A percentile compares a stretch with the other conserved stretches of the same genome.
These are phyloP conservation scores for Ricinus communis DNA, from an alignment of 345 rosid genomes.

Conservation along the genomic window DNA sequence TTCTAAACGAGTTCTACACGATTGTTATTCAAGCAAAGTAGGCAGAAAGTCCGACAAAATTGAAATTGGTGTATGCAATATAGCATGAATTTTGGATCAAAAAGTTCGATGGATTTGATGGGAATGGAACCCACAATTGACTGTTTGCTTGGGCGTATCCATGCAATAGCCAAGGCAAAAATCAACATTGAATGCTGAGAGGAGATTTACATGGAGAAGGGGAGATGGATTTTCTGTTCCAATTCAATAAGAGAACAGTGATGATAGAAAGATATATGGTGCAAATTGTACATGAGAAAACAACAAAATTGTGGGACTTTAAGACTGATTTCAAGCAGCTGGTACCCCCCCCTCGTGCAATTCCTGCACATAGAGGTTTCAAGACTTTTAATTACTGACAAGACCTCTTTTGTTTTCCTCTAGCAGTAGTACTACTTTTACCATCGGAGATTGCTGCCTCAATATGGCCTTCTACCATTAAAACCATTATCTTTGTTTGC, in stretches of 20 bases:
- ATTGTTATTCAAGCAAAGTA: no score
- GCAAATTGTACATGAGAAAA: no score
- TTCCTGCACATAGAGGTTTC: neutral
- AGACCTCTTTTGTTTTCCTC: neutral
- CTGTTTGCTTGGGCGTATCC: conserved; percentile 1
- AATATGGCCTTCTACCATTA: neutral
- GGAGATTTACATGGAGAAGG: neutral
- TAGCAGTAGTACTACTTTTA: neutral
- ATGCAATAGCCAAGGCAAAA: neutral
- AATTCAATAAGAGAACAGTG: neutral
- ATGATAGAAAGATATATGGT: neutral
- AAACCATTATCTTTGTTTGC: neutral
- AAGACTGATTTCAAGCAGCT: no score
- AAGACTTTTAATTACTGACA: neutral
- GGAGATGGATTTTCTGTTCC: neutral
- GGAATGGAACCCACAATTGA: conserved; percentile 3
- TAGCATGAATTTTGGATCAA: no score
- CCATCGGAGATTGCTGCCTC: neutral
- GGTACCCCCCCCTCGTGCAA: conserved; percentile 2
- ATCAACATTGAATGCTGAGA: neutral
- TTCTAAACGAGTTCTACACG: no score
- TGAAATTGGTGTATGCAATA: no score
- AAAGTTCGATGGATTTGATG: neutral
- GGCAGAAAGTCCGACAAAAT: no score
- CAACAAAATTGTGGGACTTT: no score